A percentile compares a stretch with the other conserved stretches of the same genome.
phyloP scores from a whole-genome alignment of 441 rosid genomes.

The Cnidoscolus chayamansa region DNA sequence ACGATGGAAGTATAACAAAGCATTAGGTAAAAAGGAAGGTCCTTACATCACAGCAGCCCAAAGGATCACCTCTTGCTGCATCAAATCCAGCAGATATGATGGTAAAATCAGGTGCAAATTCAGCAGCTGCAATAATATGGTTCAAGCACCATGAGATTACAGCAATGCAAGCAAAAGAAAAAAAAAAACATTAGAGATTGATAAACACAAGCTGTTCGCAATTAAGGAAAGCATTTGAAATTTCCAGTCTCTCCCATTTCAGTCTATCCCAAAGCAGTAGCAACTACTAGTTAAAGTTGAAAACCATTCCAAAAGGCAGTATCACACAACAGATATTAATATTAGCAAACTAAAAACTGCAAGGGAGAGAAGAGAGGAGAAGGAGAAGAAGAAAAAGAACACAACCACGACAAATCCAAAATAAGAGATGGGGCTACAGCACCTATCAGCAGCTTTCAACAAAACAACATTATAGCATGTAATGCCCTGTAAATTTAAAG shows the following conservation, averaged over 20 bases:
- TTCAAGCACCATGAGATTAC: slow-evolving; percentile 20
- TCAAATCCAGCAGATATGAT: slow-evolving; percentile 98
- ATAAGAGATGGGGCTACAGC: not conserved
- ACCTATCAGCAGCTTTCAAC: not conserved
- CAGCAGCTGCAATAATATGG: slow-evolving; percentile 60
- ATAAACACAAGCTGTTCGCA: not conserved
- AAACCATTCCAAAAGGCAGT: not conserved
- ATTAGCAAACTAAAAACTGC: no score
- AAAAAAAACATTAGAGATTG: not conserved
- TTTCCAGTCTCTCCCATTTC: not conserved
- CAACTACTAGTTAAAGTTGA: not conserved
- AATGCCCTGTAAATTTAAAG: not conserved
- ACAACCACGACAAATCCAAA: not conserved
- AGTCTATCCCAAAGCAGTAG: slow-evolving; percentile 3
- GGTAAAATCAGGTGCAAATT: slow-evolving; percentile 87
- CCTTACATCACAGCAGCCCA: slow-evolving; percentile 95
- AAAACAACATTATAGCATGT: not conserved
- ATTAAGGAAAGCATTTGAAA: not conserved
- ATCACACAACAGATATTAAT: no score
- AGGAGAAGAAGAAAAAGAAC: not conserved
- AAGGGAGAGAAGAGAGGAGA: no score
- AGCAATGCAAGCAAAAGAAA: not conserved
- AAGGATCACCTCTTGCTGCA: slow-evolving; percentile 98
- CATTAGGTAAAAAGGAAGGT: slow-evolving; percentile 6
- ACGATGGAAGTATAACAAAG: not conserved